Evolutionary conservation across 768 basidiomycete genomes (phyloP).

Genomic region (Rhizopogon vinicolor): DNA sequence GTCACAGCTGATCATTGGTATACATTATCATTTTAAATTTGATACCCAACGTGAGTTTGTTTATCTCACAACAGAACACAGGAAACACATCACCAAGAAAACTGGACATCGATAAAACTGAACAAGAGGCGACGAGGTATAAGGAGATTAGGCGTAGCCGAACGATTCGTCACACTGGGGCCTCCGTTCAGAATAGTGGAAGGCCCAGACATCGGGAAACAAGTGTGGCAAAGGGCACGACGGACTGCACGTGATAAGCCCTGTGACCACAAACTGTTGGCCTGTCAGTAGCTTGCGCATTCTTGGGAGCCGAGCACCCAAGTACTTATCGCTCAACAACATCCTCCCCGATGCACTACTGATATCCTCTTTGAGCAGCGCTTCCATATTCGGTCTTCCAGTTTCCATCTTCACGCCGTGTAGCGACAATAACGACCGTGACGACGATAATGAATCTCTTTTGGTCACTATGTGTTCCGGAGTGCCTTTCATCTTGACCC

Average conservation of each 20-base stretch:
- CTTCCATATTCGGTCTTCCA: constrained; percentile 40
- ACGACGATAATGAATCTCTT: not conserved
- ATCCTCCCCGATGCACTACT: constrained; percentile 30
- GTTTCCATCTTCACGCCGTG: constrained; percentile 22
- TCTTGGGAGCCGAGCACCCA: not conserved
- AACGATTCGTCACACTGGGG: constrained; percentile 39
- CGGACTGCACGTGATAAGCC: constrained; percentile 35
- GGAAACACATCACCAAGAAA: too few species aligned
- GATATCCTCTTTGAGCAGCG: constrained; percentile 35
- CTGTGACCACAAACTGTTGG: constrained; percentile 44
- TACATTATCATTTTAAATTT: too few species aligned
- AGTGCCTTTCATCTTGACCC: constrained; percentile 5
- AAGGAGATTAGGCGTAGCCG: constrained; percentile 29
- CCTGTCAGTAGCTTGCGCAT: not conserved
- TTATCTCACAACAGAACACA: too few species aligned
- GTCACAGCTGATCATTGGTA: too few species aligned
- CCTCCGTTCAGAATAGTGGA: constrained; percentile 24
- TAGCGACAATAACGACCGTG: constrained; percentile 10
- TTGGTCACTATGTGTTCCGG: not conserved
- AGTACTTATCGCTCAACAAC: constrained; percentile 42
- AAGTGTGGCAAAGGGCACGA: constrained; percentile 32
- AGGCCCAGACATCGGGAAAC: constrained; percentile 28
- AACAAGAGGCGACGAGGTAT: not conserved
- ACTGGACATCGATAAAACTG: too few species aligned
- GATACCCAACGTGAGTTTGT: too few species aligned